These are phyloP conservation scores for Geranium rotundifolium DNA, from an alignment of 345 rosid genomes.

Conservation along the genomic window DNA sequence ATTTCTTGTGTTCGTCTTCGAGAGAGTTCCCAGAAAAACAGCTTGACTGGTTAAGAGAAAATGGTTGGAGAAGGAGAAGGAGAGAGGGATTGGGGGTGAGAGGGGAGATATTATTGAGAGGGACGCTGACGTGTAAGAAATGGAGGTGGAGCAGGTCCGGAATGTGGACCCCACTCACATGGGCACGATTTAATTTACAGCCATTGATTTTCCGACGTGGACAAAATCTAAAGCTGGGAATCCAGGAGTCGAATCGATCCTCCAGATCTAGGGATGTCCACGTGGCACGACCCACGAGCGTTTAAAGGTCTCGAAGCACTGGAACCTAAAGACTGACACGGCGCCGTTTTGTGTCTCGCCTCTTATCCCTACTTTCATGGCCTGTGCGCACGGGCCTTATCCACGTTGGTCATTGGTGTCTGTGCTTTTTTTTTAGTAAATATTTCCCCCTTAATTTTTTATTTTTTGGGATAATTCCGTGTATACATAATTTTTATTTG, in stretches of 20 bases:
- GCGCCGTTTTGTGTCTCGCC: neutral
- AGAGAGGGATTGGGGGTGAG: constrained; percentile 1
- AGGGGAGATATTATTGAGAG: constrained; percentile 24
- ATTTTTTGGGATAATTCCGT: too few species aligned
- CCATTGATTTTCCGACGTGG: constrained; percentile 18
- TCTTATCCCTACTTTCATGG: too few species aligned
- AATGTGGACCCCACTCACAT: constrained; percentile 6
- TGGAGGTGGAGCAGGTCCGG: constrained; percentile 17
- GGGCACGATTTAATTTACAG: neutral
- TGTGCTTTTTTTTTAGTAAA: too few species aligned
- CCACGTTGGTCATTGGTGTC: too few species aligned
- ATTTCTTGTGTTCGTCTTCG: neutral
- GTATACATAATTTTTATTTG: too few species aligned
- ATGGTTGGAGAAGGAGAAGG: neutral
- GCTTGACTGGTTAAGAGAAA: neutral
- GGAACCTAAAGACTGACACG: neutral
- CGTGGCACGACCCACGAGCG: constrained; percentile 12
- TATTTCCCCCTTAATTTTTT: too few species aligned
- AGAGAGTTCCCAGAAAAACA: constrained; percentile 6
- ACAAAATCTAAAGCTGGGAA: constrained; percentile 34
- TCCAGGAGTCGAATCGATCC: constrained; percentile 12
- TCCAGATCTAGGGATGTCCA: constrained; percentile 16
- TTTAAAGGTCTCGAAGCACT: constrained; percentile 3
- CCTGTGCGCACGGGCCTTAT: too few species aligned
- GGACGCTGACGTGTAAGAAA: constrained; percentile 22